Percentiles rank a stretch among this genome's conserved stretches.
phyloP scores from a whole-genome alignment of 352 stramenopile species.

The Nothophytophthora sp. region DNA sequence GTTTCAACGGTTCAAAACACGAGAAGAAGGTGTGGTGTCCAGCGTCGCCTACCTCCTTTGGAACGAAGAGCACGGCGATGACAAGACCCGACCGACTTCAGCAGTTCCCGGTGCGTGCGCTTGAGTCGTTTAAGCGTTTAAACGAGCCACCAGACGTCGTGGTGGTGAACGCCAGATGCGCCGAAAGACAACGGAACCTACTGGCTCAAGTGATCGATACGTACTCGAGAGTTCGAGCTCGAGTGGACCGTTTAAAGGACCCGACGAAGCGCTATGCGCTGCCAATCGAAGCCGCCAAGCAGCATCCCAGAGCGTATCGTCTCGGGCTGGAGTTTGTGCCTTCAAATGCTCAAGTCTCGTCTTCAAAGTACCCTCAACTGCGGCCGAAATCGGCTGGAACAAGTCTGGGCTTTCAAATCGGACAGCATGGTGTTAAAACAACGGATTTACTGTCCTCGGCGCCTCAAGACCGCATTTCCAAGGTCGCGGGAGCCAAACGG shows the following conservation, averaged over 20 bases:
- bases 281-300: conserved; percentile 39
- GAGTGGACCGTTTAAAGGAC: conserved; percentile 40
- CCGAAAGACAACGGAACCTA: conserved; percentile 30
- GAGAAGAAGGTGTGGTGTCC: conserved; percentile 45
- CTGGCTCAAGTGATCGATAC: conserved; percentile 25
- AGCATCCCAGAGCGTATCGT: conserved; percentile 45
- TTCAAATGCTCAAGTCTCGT: conserved; percentile 16
- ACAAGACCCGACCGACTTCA: conserved; percentile 24
- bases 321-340: conserved; percentile 48
- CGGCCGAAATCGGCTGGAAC: conserved; percentile 39
- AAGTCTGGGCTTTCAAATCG: conserved; percentile 19
- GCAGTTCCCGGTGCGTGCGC: conserved; percentile 23
- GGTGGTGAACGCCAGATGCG: conserved; percentile 25
- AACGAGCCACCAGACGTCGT: conserved; percentile 9
- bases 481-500: conserved; percentile 51
- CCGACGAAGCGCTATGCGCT: conserved; percentile 46
- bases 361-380: conserved; percentile 18
- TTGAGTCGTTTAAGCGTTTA: conserved; percentile 13
- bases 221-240: conserved; percentile 28
- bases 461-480: conserved; percentile 9
- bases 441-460: conserved; percentile 7
- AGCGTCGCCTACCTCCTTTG: conserved; percentile 19
- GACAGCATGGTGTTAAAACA: conserved; percentile 4
- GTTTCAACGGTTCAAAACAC: neutral
- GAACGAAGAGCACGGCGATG: conserved; percentile 1